Base-by-base conservation (phyloP, 2,329 filamentous ascomycete genomes). In the Fusarium sp. region DNA sequence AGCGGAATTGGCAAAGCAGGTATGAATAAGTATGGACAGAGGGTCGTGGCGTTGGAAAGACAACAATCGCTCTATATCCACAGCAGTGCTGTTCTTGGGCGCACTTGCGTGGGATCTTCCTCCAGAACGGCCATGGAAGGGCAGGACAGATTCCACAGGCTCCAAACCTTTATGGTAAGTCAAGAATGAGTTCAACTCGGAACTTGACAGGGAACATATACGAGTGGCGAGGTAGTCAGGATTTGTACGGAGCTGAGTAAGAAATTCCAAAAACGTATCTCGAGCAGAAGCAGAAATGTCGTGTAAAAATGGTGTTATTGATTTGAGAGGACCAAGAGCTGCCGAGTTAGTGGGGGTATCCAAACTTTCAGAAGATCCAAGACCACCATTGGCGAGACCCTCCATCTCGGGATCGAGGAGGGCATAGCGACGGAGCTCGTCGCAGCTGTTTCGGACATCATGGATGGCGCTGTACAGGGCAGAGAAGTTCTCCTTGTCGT, bases 11-110 rank as follows among this genome's bases (percentile, higher is more conserved):
- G 93, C 92, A 84, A 97, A 97, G 77, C 93, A 91, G 71, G 93
- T 95, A 81, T 96, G 92, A 65, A 97, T 88, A 69, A 97, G 86
- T 59, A 92, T 90, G 65, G 93, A 94, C 50, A 97, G 83, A 11
- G 94, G 91, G 77, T 97, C 93, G 76, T 94, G 92, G 74, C 94
- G 87, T 80, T 97, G 93, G 77, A 97, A 97, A 52, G 92, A 94
- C 73, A 97, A 84, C 66, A 96, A 88, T 75, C 92, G 90, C 78
- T 97, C 93, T 74, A 97, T 91, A 63, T 92, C 89, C 69, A 85
- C 74, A 52, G 75, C 89, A 66, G 86, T 83, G 82, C 67, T 78
- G 73, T 70, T 77, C 78, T 76, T 77, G 71, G 83, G 80, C 77
- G 82, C 75, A 77, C 81, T 77, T 75, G 78, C 75, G 76, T 82